Evolutionary conservation across 768 basidiomycete species (phyloP).

Genomic region (Candolleomyces eurysporus): DNA sequence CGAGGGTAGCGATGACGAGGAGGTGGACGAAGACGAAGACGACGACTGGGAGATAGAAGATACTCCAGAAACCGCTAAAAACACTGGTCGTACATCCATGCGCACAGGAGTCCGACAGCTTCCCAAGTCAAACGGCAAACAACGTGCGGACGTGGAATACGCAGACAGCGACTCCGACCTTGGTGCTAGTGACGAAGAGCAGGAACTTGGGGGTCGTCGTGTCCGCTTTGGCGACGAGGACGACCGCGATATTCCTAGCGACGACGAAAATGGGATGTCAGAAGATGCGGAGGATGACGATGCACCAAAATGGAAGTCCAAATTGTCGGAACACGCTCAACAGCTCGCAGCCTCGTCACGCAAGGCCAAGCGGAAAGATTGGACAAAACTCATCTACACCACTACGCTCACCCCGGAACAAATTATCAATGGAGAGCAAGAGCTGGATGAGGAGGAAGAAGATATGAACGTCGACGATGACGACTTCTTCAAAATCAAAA

Average conservation of each 20-base stretch:
- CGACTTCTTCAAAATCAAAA: slow-evolving; percentile 72
- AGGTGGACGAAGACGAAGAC: slow-evolving; percentile 28
- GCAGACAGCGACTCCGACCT: slow-evolving; percentile 81
- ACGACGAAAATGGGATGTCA: slow-evolving; percentile 34
- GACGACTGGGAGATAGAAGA: slow-evolving; percentile 18
- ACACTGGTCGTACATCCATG: slow-evolving; percentile 50
- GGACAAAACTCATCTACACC: slow-evolving; percentile 85
- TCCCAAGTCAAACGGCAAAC: slow-evolving; percentile 32
- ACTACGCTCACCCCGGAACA: slow-evolving; percentile 66
- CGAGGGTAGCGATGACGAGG: slow-evolving; percentile 28
- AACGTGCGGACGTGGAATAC: slow-evolving; percentile 53
- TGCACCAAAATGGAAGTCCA: slow-evolving; percentile 72
- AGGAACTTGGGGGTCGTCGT: slow-evolving; percentile 18
- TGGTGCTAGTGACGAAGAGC: slow-evolving; percentile 41
- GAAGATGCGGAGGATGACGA: slow-evolving; percentile 34
- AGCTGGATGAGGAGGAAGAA: slow-evolving; percentile 23
- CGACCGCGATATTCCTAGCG: slow-evolving; percentile 44
- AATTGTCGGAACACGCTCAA: slow-evolving; percentile 48
- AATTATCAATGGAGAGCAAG: slow-evolving; percentile 47
- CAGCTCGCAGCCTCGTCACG: slow-evolving; percentile 41
- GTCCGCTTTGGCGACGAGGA: slow-evolving; percentile 47
- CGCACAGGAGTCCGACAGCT: slow-evolving; percentile 45
- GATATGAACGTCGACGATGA: slow-evolving; percentile 48
- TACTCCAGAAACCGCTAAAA: slow-evolving; percentile 22
- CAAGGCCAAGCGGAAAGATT: slow-evolving; percentile 54